phyloP scores from a whole-genome alignment of 805 yeast genomes.

The Kuraishia floccosa region DNA sequence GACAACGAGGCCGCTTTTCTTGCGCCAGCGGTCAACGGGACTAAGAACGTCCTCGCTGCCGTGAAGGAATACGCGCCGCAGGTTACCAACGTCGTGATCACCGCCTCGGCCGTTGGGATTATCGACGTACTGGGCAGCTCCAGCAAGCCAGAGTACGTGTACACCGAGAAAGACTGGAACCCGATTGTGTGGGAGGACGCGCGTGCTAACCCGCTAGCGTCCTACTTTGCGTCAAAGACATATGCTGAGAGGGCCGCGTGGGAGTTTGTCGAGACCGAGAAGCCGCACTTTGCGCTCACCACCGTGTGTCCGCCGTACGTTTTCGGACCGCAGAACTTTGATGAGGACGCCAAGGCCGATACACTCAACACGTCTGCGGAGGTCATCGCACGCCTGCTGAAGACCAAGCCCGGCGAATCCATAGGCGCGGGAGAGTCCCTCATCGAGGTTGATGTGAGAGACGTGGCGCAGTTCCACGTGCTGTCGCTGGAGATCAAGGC shows the following conservation, averaged over 20 bases:
- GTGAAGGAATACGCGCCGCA: slow-evolving; percentile 22
- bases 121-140: too few relatives aligned
- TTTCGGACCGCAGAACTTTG: slow-evolving; percentile 27
- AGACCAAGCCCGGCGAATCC: slow-evolving; percentile 10
- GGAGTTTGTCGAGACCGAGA: slow-evolving; percentile 21
- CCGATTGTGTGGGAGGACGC: slow-evolving; percentile 5
- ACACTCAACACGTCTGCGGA: slow-evolving; percentile 21
- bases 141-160: slow-evolving; percentile 1
- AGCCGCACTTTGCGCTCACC: slow-evolving; percentile 19
- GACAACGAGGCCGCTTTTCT: slow-evolving; percentile 31
- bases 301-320: slow-evolving; percentile 22
- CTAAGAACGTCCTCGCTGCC: slow-evolving; percentile 26
- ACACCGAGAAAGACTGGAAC: slow-evolving; percentile 19
- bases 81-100: slow-evolving; percentile 26
- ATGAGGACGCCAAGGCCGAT: slow-evolving; percentile 9
- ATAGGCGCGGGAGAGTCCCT: slow-evolving; percentile 10
- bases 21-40: slow-evolving; percentile 33
- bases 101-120: slow-evolving; percentile 42
- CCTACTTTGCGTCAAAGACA: slow-evolving; percentile 29
- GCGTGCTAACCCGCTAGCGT: too few relatives aligned
- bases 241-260: slow-evolving; percentile 33
- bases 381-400: slow-evolving; percentile 10
- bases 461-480: slow-evolving; percentile 45
- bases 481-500: slow-evolving; percentile 31
- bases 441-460: slow-evolving; percentile 29